These are phyloP conservation scores for Podaxis rugospora DNA, from an alignment of 768 basidiomycete species.

Conservation along the genomic window DNA sequence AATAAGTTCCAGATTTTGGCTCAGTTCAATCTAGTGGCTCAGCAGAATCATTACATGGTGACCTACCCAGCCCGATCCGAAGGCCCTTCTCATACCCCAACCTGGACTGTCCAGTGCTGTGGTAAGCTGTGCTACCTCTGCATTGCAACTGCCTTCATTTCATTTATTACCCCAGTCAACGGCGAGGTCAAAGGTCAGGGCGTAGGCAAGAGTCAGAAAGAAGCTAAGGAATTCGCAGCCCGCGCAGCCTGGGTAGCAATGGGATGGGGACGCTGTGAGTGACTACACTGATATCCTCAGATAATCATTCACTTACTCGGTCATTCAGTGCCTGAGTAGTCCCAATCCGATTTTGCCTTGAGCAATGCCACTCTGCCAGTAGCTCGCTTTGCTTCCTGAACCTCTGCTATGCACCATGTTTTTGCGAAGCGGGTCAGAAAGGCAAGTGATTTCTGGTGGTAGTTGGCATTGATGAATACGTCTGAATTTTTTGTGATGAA, in stretches of 20 bases:
- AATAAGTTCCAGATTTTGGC: conserved; percentile 31
- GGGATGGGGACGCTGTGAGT: background rate
- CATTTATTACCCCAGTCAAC: background rate
- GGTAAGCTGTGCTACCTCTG: background rate
- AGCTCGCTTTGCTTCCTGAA: no score
- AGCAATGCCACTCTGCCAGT: no score
- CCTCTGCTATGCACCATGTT: no score
- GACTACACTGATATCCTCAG: no score
- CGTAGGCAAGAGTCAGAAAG: background rate
- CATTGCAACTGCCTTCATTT: background rate
- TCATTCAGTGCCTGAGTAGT: no score
- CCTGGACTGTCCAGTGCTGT: background rate
- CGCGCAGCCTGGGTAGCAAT: background rate
- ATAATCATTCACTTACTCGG: no score
- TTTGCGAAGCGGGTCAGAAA: no score
- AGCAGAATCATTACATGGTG: conserved; percentile 38
- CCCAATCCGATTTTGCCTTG: no score
- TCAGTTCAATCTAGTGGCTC: conserved; percentile 47
- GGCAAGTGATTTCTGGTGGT: no score
- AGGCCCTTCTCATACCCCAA: conserved; percentile 24
- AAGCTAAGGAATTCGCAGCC: background rate
- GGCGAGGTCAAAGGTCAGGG: background rate
- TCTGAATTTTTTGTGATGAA: no score
- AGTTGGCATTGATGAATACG: no score
- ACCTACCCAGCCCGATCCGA: conserved; percentile 40